Evolutionary conservation across 2,329 filamentous ascomycete species (phyloP).

Genomic region (Malbranchea cinnamomea): DNA sequence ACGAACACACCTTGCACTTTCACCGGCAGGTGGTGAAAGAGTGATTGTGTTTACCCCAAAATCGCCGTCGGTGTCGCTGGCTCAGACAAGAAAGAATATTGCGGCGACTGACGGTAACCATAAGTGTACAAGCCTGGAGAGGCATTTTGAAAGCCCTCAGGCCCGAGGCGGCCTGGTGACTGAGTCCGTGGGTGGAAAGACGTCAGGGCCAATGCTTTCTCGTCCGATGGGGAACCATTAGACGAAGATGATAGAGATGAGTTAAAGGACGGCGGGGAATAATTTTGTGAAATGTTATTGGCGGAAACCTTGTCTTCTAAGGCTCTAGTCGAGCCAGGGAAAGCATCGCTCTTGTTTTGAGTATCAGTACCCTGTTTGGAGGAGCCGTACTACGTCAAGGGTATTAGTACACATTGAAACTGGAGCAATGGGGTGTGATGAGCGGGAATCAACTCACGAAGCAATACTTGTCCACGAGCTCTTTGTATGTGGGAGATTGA

Average conservation of each 20-base stretch:
- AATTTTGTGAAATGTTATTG: too few species aligned
- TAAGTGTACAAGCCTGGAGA: conserved; percentile 28
- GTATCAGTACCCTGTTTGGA: conserved; percentile 9
- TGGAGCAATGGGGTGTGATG: not conserved
- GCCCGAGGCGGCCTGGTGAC: conserved; percentile 28
- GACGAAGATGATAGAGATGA: conserved; percentile 4
- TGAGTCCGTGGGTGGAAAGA: conserved; percentile 25
- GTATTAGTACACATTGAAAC: too few species aligned
- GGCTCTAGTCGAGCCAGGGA: too few species aligned
- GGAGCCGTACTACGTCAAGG: conserved; percentile 2
- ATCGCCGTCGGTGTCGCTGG: conserved; percentile 31
- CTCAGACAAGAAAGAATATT: conserved; percentile 31
- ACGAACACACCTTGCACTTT: too few species aligned
- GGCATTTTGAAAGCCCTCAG: conserved; percentile 23
- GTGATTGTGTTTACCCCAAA: conserved; percentile 18
- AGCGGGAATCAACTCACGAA: conserved; percentile 65
- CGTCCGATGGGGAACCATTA: conserved; percentile 2
- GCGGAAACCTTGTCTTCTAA: too few species aligned
- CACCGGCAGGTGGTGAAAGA: too few species aligned
- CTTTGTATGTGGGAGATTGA: conserved; percentile 81
- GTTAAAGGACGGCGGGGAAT: too few species aligned
- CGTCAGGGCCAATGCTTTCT: conserved; percentile 12
- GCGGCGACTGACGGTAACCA: conserved; percentile 26
- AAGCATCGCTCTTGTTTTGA: conserved; percentile 9
- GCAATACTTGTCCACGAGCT: conserved; percentile 97